Base-by-base conservation (phyloP, 2,329 filamentous ascomycete genomes). In the Cladophialophora yegresii region DNA sequence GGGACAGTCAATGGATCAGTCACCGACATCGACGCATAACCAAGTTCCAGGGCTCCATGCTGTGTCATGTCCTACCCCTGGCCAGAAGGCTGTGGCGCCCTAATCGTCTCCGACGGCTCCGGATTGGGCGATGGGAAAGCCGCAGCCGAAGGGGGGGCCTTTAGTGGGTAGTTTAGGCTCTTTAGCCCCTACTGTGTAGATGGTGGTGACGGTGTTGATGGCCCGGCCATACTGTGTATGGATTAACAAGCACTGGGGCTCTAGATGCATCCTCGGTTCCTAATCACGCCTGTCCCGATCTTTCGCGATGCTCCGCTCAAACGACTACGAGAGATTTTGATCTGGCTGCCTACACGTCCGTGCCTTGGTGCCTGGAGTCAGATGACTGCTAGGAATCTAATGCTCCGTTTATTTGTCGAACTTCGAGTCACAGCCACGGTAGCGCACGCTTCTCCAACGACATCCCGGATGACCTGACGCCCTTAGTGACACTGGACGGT, bases 291-390 rank as follows among this genome's bases (percentile, higher is more conserved):
- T 51, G 60, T 45, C 56, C 60, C 60, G 60, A 56, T 62, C 53
- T 62, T 57, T 62, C 53, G 26, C 60, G 60, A 62, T 5, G 20
- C 16, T 26, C n/a, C 54, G 30, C 12, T 43, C 13, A 16, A 5
- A 26, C 22, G 3, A 33, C 43, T 5, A 36, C 58, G 58, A 60
- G 58, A 51, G 47, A 43, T 53, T 54, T 60, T 51, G 54, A 49
- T 50, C 36, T 60, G 22, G 51, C 53, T 56, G 54, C 60, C 60
- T 57, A 45, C 54, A 51, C 16, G 30, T 40, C 47, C 33, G 47
- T 26, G 58, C 60, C 60, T 62, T 12, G 60, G 32, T 56, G 60
- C 60, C 60, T 62, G 36, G 60, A 62, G 60, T 62, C 60, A 62
- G 60, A 62, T 62, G 60, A 62, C 60, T 30, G 16, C 56, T n/a